Evolutionary conservation across 257 asterid species (phyloP).

Genomic region (Primulina tabacum): DNA sequence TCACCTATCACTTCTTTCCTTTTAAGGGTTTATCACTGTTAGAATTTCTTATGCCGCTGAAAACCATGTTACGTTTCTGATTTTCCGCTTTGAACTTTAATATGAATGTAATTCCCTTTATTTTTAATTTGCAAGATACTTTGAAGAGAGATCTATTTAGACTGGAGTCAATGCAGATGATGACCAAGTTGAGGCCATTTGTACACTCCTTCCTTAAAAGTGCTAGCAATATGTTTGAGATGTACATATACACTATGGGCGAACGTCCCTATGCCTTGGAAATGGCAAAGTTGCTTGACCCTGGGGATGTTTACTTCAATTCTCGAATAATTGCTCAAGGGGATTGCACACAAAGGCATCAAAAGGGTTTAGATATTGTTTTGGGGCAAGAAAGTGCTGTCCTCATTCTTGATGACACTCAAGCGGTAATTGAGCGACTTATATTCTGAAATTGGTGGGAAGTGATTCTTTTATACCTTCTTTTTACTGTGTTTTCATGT

Average conservation of each 20-base stretch:
- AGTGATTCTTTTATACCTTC: neutral
- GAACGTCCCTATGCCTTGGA: conserved; percentile 85
- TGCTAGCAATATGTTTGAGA: conserved; percentile 73
- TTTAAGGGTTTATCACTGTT: neutral
- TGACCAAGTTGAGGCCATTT: conserved; percentile 94
- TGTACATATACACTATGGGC: conserved; percentile 96
- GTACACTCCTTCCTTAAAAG: conserved; percentile 71
- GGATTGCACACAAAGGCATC: conserved; percentile 74
- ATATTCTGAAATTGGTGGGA: conserved; percentile 9
- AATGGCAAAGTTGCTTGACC: conserved; percentile 89
- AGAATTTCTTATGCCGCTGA: conserved; percentile 6
- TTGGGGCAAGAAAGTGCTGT: conserved; percentile 87
- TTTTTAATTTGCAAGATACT: conserved; percentile 45
- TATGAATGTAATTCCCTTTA: neutral
- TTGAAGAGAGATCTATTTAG: conserved; percentile 59
- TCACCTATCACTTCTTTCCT: neutral
- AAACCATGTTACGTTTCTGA: conserved; percentile 1
- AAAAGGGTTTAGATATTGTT: conserved; percentile 93
- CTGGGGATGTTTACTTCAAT: conserved; percentile 58
- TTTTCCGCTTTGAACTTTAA: conserved; percentile 15
- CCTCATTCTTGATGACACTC: conserved; percentile 93
- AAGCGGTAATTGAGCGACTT: conserved; percentile 47
- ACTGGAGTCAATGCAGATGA: conserved; percentile 71
- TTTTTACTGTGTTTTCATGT: neutral
- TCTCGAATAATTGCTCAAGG: conserved; percentile 87